These are phyloP conservation scores for Aaosphaeria arxii DNA, from an alignment of 2,329 filamentous ascomycete species.

Conservation along the genomic window DNA sequence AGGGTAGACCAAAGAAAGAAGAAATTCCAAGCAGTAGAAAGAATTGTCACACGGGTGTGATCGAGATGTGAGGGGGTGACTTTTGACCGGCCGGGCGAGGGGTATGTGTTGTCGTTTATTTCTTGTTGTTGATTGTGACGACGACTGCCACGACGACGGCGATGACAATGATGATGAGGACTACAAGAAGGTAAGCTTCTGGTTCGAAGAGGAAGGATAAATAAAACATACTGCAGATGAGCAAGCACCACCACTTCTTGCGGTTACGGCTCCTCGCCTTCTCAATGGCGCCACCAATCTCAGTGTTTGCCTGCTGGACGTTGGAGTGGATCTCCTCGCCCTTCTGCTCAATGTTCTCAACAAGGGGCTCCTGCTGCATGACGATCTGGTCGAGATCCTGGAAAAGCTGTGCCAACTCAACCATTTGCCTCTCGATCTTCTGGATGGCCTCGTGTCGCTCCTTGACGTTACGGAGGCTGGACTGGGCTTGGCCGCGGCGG, in stretches of 20 bases:
- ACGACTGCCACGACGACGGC: not conserved
- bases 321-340: slow-evolving; percentile 82
- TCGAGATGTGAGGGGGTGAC: too few relatives aligned
- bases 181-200: not conserved
- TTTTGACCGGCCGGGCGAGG: too few relatives aligned
- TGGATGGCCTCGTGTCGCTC: slow-evolving; percentile 82
- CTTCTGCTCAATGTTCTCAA: slow-evolving; percentile 80
- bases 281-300: slow-evolving; percentile 77
- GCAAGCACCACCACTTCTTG: slow-evolving; percentile 98
- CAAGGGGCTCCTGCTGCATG: slow-evolving; percentile 77
- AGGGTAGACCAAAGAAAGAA: too few relatives aligned
- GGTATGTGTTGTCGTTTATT: too few relatives aligned
- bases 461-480: slow-evolving; percentile 74
- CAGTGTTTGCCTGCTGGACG: slow-evolving; percentile 77
- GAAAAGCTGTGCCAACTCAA: slow-evolving; percentile 83
- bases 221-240: slow-evolving; percentile 60
- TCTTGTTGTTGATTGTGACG: too few relatives aligned
- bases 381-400: slow-evolving; percentile 84
- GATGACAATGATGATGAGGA: not conserved
- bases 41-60: too few relatives aligned
- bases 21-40: too few relatives aligned
- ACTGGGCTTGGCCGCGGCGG: slow-evolving; percentile 75
- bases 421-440: slow-evolving; percentile 89
- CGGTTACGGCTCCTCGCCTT: slow-evolving; percentile 66
- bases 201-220: not conserved